phyloP scores from a whole-genome alignment of 208 protist genomes.

The Zelonia costaricensis region DNA sequence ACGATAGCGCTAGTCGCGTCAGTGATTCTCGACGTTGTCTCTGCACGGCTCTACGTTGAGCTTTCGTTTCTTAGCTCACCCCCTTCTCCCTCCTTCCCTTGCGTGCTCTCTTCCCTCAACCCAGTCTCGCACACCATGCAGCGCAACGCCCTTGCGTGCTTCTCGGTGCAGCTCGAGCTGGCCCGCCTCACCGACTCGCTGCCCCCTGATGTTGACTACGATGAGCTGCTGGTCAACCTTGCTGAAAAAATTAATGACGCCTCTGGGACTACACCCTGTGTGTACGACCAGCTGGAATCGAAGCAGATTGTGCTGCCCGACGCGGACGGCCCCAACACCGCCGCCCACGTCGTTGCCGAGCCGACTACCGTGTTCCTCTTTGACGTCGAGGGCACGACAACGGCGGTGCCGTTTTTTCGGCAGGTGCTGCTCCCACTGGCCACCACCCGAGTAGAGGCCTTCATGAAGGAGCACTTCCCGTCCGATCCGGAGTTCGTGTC shows the following conservation, averaged over 20 bases:
- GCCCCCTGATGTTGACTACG: slow-evolving; percentile 10
- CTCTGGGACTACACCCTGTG: neutral
- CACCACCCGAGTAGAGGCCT: slow-evolving; percentile 29
- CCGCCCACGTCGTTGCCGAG: neutral
- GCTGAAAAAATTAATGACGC: neutral
- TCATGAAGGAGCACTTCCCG: slow-evolving; percentile 48
- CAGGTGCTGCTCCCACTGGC: slow-evolving; percentile 57
- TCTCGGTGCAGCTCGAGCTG: slow-evolving; percentile 28
- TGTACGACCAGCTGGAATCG: slow-evolving; percentile 2
- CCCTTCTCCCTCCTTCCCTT: neutral
- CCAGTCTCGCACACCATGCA: neutral
- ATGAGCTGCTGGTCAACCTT: neutral
- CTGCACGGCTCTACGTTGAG: neutral
- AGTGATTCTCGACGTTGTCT: no score
- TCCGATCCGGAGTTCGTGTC: slow-evolving; percentile 13
- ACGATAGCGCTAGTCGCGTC: no score
- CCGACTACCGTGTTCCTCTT: slow-evolving; percentile 46
- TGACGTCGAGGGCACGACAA: slow-evolving; percentile 87
- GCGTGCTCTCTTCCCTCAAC: neutral
- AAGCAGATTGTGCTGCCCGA: slow-evolving; percentile 3
- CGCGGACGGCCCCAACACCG: neutral
- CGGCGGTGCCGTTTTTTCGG: slow-evolving; percentile 77
- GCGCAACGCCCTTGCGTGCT: slow-evolving; percentile 8
- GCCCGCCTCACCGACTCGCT: slow-evolving; percentile 25
- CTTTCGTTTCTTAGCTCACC: neutral